Percentiles rank a stretch among this genome's conserved stretches.
Conservation (phyloP, 140 eudicot species). For the Erigeron philadelphicus region DNA sequence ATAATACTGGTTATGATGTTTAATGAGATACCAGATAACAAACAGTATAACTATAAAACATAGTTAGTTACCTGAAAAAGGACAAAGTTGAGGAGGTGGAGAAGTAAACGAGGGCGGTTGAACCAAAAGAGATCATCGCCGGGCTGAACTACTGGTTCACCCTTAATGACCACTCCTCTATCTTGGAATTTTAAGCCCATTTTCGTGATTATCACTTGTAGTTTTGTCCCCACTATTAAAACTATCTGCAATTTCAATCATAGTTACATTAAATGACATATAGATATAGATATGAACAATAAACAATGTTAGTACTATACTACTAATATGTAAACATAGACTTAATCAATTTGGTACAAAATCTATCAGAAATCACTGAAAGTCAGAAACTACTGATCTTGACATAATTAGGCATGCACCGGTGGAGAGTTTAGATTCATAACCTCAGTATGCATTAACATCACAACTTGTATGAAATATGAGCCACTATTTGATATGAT, state of each 20-base stretch:
- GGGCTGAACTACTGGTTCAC: slow-evolving; percentile 50
- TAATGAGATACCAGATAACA: too few relatives aligned
- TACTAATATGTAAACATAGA: too few relatives aligned
- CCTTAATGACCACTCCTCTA: slow-evolving; percentile 48
- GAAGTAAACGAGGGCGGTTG: slow-evolving; percentile 51
- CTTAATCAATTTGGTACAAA: too few relatives aligned
- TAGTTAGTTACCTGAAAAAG: slow-evolving; percentile 50
- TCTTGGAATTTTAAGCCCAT: slow-evolving; percentile 58
- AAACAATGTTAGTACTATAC: background rate
- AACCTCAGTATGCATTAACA: too few relatives aligned
- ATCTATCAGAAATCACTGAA: too few relatives aligned
- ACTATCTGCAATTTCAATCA: slow-evolving; percentile 32
- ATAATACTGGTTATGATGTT: too few relatives aligned
- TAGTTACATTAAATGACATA: too few relatives aligned
- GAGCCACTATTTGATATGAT: too few relatives aligned
- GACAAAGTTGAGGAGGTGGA: slow-evolving; percentile 52
- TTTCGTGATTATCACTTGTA: slow-evolving; percentile 54
- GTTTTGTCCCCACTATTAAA: slow-evolving; percentile 57
- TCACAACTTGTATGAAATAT: too few relatives aligned
- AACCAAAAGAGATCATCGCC: slow-evolving; percentile 66
- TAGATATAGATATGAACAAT: background rate
- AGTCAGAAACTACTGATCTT: too few relatives aligned
- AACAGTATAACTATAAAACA: background rate
- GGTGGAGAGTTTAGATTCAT: too few relatives aligned
- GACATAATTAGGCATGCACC: too few relatives aligned